phyloP scores from a whole-genome alignment of 2,329 filamentous ascomycete genomes.

The Diaporthe ampelina region DNA sequence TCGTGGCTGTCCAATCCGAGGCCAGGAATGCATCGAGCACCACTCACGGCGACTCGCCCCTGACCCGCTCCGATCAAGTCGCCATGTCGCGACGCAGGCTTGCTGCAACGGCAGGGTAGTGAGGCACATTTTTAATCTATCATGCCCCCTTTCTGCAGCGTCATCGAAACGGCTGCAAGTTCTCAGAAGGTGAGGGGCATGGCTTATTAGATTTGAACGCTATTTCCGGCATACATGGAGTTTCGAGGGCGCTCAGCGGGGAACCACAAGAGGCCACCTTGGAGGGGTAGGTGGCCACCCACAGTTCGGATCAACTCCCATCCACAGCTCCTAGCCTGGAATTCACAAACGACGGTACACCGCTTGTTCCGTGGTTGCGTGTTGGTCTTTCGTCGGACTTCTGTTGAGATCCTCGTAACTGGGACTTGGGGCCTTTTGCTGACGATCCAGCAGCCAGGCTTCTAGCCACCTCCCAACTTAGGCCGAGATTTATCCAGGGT shows the following conservation, averaged over 20 bases:
- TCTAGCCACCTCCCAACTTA: conserved; percentile 4
- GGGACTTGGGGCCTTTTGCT: conserved; percentile 24
- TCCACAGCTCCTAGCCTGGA: conserved; percentile 30
- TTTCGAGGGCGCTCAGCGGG: conserved; percentile 36
- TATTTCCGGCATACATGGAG: conserved; percentile 36
- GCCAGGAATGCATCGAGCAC: conserved; percentile 2
- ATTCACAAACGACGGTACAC: conserved; percentile 35
- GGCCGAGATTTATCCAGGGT: conserved; percentile 36
- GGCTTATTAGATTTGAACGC: conserved; percentile 37
- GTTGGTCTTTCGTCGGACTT: not conserved
- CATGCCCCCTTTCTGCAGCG: conserved; percentile 35
- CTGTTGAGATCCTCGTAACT: conserved; percentile 8
- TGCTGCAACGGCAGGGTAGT: conserved; percentile 26
- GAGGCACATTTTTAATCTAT: conserved; percentile 41
- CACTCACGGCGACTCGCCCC: conserved; percentile 35
- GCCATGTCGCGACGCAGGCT: conserved; percentile 32
- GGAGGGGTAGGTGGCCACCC: conserved; percentile 35
- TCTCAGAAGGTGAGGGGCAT: conserved; percentile 25
- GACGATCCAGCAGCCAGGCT: conserved; percentile 22
- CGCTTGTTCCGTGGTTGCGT: conserved; percentile 38
- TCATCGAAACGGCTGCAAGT: conserved; percentile 40
- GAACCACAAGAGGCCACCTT: conserved; percentile 32
- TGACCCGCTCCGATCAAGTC: conserved; percentile 16
- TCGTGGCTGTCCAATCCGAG: conserved; percentile 38
- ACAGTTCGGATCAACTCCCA: conserved; percentile 32